Base-by-base conservation (phyloP, 1,284 basidiomycete genomes). In the Megacollybia platyphylla region DNA sequence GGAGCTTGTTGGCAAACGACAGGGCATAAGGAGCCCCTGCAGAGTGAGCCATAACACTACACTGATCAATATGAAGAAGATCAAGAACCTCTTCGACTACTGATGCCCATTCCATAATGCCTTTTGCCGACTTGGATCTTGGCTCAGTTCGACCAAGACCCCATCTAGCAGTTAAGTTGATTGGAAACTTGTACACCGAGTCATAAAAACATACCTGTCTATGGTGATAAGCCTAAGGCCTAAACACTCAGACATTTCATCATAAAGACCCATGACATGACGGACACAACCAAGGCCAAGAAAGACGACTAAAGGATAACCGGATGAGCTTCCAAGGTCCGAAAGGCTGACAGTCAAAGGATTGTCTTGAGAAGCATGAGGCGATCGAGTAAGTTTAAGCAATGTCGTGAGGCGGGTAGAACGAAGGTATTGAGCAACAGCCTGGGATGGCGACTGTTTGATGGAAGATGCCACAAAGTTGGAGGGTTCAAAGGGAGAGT, bases 1-100 rank as follows among this genome's bases (percentile, higher is more conserved):
- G 79, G 31, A 77, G 67, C 47, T 75, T 76, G 52, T 85, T 78
- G 7, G 87, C 87, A 40, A 88, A 84, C 0, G 91, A 90, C 42
- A 96, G 68, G 0, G 93, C 92, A 58, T 96, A 97, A 0, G 94
- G 93, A 5, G 88, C 86, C 7, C 94, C 94, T 5, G 94, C 94
- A n/a, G 88, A 92, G 63, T 97, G 94, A 1, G 93, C 94, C 68
- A 97, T 79, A 31, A 97, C 65, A 50, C 88, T 87, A 57, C 88
- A 94, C 49, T 76, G 70, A n/a, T 71, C 68, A 31, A 97, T 78
- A 8, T 73, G 72, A 32, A 98, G 67, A 43, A 76, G 66, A 53
- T 93, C 87, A 18, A 93, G 75, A 2, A 97, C 84, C 58, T 93
- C 87, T 51, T 87, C 84, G 3, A 97, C 88, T 0, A 93, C 82